Evolutionary conservation across 2,329 filamentous ascomycete genomes (phyloP).

Genomic region (Colletotrichum sp.): DNA sequence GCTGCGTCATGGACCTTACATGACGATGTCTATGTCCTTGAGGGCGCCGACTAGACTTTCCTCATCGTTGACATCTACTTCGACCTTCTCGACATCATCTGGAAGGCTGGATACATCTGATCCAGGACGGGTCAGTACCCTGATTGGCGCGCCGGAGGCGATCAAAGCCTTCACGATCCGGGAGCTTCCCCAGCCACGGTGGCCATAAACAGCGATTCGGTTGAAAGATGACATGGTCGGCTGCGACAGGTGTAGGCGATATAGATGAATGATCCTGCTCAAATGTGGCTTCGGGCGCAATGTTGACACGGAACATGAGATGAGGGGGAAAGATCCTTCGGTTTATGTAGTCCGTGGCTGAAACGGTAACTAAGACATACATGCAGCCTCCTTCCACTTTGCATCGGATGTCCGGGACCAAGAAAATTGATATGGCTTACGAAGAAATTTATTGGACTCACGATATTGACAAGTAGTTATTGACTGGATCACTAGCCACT

Average conservation of each 20-base stretch:
- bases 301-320: not conserved
- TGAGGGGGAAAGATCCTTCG: not conserved
- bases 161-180: constrained; percentile 27
- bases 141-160: constrained; percentile 28
- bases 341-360: not conserved
- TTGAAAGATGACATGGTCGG: not conserved
- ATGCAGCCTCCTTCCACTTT: not conserved
- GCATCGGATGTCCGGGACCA: not conserved
- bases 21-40: constrained; percentile 6
- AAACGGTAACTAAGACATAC: not conserved
- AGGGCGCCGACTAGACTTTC: not conserved
- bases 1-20: not conserved
- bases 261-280: not conserved
- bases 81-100: not conserved
- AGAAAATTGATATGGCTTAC: not conserved
- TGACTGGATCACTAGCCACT: not conserved
- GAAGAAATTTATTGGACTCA: not conserved
- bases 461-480: not conserved
- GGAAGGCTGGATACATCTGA: constrained; percentile 30
- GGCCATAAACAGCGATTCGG: constrained; percentile 33
- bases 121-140: constrained; percentile 27
- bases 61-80: constrained; percentile 12
- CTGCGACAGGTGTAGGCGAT: not conserved
- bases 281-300: not conserved
- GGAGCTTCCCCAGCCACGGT: constrained; percentile 31